Percentiles rank a stretch among this genome's conserved stretches.
These are phyloP conservation scores for Chaetoscypha palmicola DNA, from an alignment of 2,329 filamentous ascomycete species.

Conservation along the genomic window DNA sequence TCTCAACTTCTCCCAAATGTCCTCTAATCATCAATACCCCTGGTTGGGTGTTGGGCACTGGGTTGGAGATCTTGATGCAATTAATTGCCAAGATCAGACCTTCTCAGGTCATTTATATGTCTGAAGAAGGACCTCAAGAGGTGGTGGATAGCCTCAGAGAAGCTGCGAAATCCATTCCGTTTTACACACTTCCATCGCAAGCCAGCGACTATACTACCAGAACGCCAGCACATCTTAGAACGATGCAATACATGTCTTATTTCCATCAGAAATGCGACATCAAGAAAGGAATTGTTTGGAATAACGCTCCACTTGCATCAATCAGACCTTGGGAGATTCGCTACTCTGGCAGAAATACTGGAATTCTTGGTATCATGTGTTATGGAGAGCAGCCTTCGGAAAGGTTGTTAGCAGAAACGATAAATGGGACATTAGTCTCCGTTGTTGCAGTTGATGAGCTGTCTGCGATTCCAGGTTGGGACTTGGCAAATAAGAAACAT, in stretches of 20 bases:
- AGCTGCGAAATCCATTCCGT: slow-evolving; percentile 33
- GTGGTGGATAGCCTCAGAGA: slow-evolving; percentile 46
- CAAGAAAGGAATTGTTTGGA: slow-evolving; percentile 32
- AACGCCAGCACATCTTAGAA: slow-evolving; percentile 58
- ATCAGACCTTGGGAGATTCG: slow-evolving; percentile 54
- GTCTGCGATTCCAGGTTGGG: slow-evolving; percentile 40
- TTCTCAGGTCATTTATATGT: slow-evolving; percentile 62
- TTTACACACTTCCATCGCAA: slow-evolving; percentile 53
- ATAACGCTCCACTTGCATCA: slow-evolving; percentile 49
- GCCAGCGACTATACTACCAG: slow-evolving; percentile 47
- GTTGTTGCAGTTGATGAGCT: slow-evolving; percentile 52
- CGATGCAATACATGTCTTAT: slow-evolving; percentile 76
- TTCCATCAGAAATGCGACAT: slow-evolving; percentile 48
- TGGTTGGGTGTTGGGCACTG: slow-evolving; percentile 66
- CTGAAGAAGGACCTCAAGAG: slow-evolving; percentile 52
- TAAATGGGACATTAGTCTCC: slow-evolving; percentile 65
- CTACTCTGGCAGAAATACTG: slow-evolving; percentile 44
- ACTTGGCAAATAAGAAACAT: no score
- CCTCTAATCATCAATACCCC: slow-evolving; percentile 68
- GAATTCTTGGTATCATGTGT: slow-evolving; percentile 59
- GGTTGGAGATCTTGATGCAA: slow-evolving; percentile 55
- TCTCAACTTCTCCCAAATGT: slow-evolving; percentile 34
- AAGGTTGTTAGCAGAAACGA: slow-evolving; percentile 52
- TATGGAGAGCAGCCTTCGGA: slow-evolving; percentile 58
- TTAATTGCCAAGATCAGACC: slow-evolving; percentile 49